Base-by-base conservation (phyloP, 192 early-diverging fungal species). In the Phycomyces nitens region DNA sequence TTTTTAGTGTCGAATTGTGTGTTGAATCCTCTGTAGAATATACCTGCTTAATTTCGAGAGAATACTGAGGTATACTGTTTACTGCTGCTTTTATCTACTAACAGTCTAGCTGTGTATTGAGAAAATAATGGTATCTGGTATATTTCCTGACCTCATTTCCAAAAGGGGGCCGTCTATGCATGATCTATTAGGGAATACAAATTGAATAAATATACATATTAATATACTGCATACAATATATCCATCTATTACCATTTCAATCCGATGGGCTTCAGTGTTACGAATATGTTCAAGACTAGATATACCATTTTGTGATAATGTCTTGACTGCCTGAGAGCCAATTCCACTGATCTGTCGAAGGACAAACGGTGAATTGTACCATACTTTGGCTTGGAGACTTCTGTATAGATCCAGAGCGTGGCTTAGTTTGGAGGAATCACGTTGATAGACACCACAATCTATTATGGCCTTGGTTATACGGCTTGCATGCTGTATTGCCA, bases 151-250 rank as follows among this genome's bases (percentile, higher is more conserved):
- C 81, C 57, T 84, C 78, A 56, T 72, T 82, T 26, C 88, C 88
- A 70, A 84, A 81, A 11, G 86, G 82, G 10, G 86, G 82, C 57
- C 83, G 80, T n/a, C 82, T 74, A 56, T 80, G 76, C 16, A 85
- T 49, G 3, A 85, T 58, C 85, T 83, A 56, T 7, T n/a, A 14
- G 14, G 41, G 14, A 47, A 34, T 5, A 61, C 20, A 56, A 41
- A 26, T 0, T 5, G 24, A 14, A 40, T 39, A 10, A 14, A 18
- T 34, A 14, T 24, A 27, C 10, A 5, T 29, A 11, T 5, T 34
- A 5, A 34, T 34, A 5, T 34, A 34, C 29, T 34, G 29, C 7
- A 34, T 34, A 34, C 7, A 34, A 34, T 34, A 53, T 21, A 23
- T 21, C 38, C 6, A 5, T 52, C 22, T 21, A 10, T 22, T 65